phyloP scores from a whole-genome alignment of 2,329 filamentous ascomycete genomes.

The Clarireedia monteithiana region DNA sequence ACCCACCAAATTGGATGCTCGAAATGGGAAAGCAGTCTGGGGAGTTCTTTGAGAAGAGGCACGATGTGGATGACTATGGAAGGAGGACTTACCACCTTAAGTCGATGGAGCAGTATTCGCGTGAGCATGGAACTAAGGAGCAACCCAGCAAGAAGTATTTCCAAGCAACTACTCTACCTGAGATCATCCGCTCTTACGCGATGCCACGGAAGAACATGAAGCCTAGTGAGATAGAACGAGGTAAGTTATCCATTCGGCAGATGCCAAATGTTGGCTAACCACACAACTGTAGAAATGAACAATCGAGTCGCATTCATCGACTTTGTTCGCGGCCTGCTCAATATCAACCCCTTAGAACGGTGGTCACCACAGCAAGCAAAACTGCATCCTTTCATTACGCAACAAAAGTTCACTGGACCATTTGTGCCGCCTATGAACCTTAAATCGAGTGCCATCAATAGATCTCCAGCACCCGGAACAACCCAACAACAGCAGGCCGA shows the following conservation, averaged over 20 bases:
- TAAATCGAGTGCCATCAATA: conserved; percentile 75
- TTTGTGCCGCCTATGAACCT: conserved; percentile 97
- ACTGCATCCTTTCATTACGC: conserved; percentile 95
- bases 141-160: conserved; percentile 99
- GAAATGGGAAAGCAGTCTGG: conserved; percentile 97
- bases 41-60: conserved; percentile 90
- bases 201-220: conserved; percentile 99
- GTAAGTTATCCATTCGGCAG: conserved; percentile 42
- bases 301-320: conserved; percentile 97
- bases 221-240: conserved; percentile 89
- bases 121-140: conserved; percentile 93
- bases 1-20: conserved; percentile 97
- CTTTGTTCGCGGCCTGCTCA: conserved; percentile 87
- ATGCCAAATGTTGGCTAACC: conserved; percentile 10
- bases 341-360: conserved; percentile 89
- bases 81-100: conserved; percentile 87
- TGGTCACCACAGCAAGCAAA: conserved; percentile 99
- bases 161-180: conserved; percentile 83
- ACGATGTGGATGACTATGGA: conserved; percentile 79
- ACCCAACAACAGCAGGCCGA: conserved; percentile 96
- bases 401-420: conserved; percentile 91
- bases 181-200: conserved; percentile 95
- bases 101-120: conserved; percentile 94
- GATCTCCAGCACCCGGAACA: conserved; percentile 85
- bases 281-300: conserved; percentile 71